Evolutionary conservation across 2,329 filamentous ascomycete species (phyloP).

Genomic region (Tothia fuscella): DNA sequence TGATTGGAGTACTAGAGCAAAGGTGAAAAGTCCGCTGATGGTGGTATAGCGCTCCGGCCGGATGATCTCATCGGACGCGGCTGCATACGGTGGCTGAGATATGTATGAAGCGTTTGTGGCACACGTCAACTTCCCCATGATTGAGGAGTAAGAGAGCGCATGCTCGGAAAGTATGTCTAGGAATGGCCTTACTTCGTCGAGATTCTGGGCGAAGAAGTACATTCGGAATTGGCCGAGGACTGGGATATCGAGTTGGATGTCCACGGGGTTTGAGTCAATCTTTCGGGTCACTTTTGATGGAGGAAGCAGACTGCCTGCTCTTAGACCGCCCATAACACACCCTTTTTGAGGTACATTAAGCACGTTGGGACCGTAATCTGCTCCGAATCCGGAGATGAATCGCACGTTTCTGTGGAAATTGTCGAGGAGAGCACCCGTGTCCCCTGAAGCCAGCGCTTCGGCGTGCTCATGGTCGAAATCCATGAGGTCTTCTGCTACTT

Average conservation of each 20-base stretch:
- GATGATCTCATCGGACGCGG: slow-evolving; percentile 53
- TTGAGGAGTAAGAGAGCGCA: slow-evolving; percentile 39
- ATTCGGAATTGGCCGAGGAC: slow-evolving; percentile 67
- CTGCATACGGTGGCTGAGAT: slow-evolving; percentile 43
- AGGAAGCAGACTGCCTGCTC: slow-evolving; percentile 38
- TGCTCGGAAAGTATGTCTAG: slow-evolving; percentile 46
- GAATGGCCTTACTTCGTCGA: slow-evolving; percentile 50
- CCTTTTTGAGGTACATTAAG: slow-evolving; percentile 44
- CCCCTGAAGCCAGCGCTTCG: slow-evolving; percentile 45
- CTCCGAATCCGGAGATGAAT: slow-evolving; percentile 62
- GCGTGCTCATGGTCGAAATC: slow-evolving; percentile 37
- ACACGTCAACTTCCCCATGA: slow-evolving; percentile 48
- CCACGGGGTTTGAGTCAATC: slow-evolving; percentile 66
- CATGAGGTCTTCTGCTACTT: slow-evolving; percentile 33
- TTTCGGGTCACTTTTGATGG: slow-evolving; percentile 63
- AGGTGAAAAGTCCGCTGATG: slow-evolving; percentile 58
- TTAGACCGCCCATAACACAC: slow-evolving; percentile 20
- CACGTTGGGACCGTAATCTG: slow-evolving; percentile 52
- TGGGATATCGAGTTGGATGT: slow-evolving; percentile 67
- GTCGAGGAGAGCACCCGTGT: slow-evolving; percentile 49
- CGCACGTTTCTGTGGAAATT: slow-evolving; percentile 61
- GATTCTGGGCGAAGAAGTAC: slow-evolving; percentile 59
- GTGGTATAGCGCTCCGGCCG: slow-evolving; percentile 57
- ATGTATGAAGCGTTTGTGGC: slow-evolving; percentile 51
- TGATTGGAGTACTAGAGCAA: slow-evolving; percentile 31